Evolutionary conservation across 805 yeast species (phyloP), one percentile per base, ranked within the genome.

Genomic region (Debaryomyces castellii): DNA sequence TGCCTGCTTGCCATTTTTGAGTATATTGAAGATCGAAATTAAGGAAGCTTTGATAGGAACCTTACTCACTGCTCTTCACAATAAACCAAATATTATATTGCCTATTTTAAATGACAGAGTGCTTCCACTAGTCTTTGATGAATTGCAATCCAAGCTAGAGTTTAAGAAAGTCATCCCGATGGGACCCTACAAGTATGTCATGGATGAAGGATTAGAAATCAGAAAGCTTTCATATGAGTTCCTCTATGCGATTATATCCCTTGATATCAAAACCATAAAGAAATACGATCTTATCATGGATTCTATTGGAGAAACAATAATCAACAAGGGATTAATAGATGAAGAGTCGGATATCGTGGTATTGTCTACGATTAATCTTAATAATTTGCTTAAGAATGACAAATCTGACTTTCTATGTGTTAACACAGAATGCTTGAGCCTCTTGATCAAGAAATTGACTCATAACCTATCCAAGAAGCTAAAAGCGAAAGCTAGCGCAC

Each of bases 121-220:
- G 2, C 62, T 85, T 34, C 81, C 87, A 0, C 57, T 61, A 0
- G 65, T 87, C 2, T 76, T 76, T 51, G 66, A 63, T 4, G 89
- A 86, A 56, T 71, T 87, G 39, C 65, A 64, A 10, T 72, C 83
- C 1, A 78, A 77, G 51, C 77, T 74, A 25, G 77, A 78, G 46
- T 82, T 80, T 54, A 78, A 85, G 38, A 82, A 82, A 44, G 69
- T 75, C 16, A 83, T 89, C 27, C 85, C 84, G 39, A 87, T 89
- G 80, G 96, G 96, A 1, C 95, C 96, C 0, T 88, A 85, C 71
- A 87, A 87, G 58, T 91, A 87, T 59, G 82, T 82, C 49, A 78
- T 87, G 33, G 96, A 89, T 55, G 85, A 83, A 52, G 94, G 90
- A 0, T 69, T 87, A 33, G 89, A 82, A 48, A 78, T 81, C 47